Base-by-base conservation (phyloP, 495 filamentous ascomycete genomes). In the Hypoxylon fragiforme region DNA sequence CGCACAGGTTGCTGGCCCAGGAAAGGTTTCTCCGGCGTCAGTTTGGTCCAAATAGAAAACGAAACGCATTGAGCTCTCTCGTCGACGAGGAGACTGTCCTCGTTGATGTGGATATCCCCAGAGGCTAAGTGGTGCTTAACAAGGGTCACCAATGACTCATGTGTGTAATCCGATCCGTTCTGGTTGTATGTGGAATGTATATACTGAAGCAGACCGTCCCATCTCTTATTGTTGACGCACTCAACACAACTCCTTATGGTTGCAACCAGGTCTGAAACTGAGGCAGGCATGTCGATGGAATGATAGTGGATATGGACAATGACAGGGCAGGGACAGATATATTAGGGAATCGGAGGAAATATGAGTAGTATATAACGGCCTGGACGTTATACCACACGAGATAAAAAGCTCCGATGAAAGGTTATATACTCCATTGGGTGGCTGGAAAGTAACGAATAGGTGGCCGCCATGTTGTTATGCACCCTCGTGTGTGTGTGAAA, bases 141-240 rank as follows among this genome's bases (percentile, higher is more conserved):
- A 20, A 54, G 57, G 7, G 34, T 22, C 0, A 50, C 57, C 57
- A 50, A 60, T 43, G 50, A 40, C 11, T 60, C 50, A 2, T 44
- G 50, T 8, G 50, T 60, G 35, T 54, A 60, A 13, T 60, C 57
- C 28, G 38, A 40, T 30, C 36, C 57, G 14, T 60, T 60, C 34
- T 60, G 50, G 36, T 36, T 54, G 16, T 50, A 60, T 13, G 57
- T 50, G 12, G 57, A 45, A 15, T 54, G 50, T 45, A 60, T 50
- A 9, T 45, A 60, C 7, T 46, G 45, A 7, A 44, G 19, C n/a
- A 60, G 22, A 35, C 54, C 50, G 21, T 50, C 19, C 57, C 50
- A 60, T 44, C 36, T 60, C 57, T 60, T 60, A 26, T 60, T 45
- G 40, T 60, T 60, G 32, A 60, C 50, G 21, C 44, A 54, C 32